Base-by-base conservation (phyloP, 306 rosid species). In the Acmispon strigosus region DNA sequence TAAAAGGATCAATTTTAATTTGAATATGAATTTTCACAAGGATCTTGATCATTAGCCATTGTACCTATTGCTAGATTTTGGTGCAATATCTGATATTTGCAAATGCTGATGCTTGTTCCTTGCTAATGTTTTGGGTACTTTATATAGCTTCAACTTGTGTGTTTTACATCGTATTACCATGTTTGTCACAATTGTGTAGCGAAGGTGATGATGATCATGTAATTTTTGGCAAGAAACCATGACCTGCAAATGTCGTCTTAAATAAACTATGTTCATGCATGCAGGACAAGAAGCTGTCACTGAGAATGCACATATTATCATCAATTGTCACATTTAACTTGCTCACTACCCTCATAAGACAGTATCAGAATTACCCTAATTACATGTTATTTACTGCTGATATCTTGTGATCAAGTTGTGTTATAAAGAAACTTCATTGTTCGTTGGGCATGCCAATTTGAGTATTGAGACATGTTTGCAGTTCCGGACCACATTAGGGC, bases 271-370 rank as follows among this genome's bases (percentile, higher is more conserved):
- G 48, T 65, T 51, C 79, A 69, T 82, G 47, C 43, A 41, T 77
- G 88, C 89, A 94, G 97, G 89, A 72, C 88, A 73, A 69, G 95
- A 87, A 80, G 86, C 85, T 66, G 88, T 81, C 36, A 47, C 78
- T 11, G 96, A 87, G 84, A 87, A 89, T 80, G 96, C 87, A 44
- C 90, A 78, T 73, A 77, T 76, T 45, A 64, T 90, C 72, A 48
- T 89, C 77, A 83, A 66, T 72, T 70, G 92, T 66, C 84, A 90
- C 48, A 81, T 86, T 47, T 67, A 66, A 61, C 95, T 94, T 9
- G 63, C 81, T 67, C 75, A 73, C 51, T 94, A 87, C 62, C 89
- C 96, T 70, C 88, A 94, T 84, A 90, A 79, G 87, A 84, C 80
- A 97, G 98, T 87, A 88, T 61, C 27, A 17, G 14, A 76, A 36